phyloP scores from a whole-genome alignment of 2,329 filamentous ascomycete genomes.

The Ceratocystis alfenasii region DNA sequence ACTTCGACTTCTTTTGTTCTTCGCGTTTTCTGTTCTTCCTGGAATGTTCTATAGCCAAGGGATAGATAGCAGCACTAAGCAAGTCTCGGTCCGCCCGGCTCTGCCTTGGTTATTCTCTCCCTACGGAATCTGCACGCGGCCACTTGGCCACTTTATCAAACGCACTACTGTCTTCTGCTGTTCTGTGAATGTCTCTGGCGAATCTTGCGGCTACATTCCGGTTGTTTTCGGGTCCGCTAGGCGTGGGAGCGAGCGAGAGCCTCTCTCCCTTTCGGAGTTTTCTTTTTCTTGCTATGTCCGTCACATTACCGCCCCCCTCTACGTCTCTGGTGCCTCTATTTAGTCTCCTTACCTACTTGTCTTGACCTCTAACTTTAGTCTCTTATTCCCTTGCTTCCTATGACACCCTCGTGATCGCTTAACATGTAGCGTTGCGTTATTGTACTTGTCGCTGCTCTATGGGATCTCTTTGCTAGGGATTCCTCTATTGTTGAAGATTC shows the following conservation, averaged over 20 bases:
- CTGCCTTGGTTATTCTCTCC: neutral
- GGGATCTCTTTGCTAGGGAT: neutral
- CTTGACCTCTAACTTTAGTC: neutral
- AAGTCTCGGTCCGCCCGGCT: neutral
- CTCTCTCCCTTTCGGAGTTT: no score
- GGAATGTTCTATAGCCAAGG: neutral
- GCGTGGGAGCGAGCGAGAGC: neutral
- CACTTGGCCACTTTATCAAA: neutral
- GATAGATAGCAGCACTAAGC: no score
- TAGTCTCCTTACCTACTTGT: neutral
- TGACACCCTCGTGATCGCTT: neutral
- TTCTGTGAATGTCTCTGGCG: neutral
- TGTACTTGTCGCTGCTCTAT: neutral
- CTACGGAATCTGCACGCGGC: neutral
- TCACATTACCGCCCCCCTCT: neutral
- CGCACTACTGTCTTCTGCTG: neutral
- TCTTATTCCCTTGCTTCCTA: no score
- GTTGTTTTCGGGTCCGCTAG: neutral
- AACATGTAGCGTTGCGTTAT: neutral
- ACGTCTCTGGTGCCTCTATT: neutral
- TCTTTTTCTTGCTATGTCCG: no score
- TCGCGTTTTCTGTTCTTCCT: neutral
- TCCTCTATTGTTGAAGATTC: conserved; percentile 1
- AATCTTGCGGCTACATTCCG: neutral
- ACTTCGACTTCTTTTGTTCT: neutral